Conservation (phyloP, 2,329 filamentous ascomycete genomes). For the Monosporascus sp. region DNA sequence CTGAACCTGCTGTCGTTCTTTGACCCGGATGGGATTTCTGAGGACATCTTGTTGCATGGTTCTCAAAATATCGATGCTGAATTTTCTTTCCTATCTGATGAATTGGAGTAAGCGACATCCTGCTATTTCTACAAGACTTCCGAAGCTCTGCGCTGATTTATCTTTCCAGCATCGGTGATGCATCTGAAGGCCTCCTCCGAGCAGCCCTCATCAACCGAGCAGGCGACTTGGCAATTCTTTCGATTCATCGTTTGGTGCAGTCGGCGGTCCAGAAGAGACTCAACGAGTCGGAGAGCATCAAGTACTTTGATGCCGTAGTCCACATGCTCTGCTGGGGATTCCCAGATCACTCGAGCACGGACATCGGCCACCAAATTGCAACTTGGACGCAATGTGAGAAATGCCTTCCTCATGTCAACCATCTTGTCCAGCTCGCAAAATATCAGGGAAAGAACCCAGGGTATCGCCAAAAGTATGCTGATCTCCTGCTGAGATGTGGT, state of each 20-base stretch:
- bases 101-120: conserved; percentile 21
- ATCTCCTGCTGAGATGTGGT: conserved; percentile 20
- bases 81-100: conserved; percentile 20
- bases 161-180: conserved; percentile 12
- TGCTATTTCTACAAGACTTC: neutral
- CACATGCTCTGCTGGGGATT: conserved; percentile 21
- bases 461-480: conserved; percentile 14
- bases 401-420: conserved; percentile 24
- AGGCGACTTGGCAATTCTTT: conserved; percentile 10
- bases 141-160: neutral
- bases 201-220: conserved; percentile 16
- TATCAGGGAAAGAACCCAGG: conserved; percentile 6
- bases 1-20: conserved; percentile 23
- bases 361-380: conserved; percentile 21
- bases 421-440: conserved; percentile 17
- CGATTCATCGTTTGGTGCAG: conserved; percentile 21
- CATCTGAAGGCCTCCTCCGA: conserved; percentile 14
- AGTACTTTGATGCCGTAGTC: conserved; percentile 18
- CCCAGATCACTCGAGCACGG: conserved; percentile 19
- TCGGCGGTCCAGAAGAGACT: conserved; percentile 11
- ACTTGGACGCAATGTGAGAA: conserved; percentile 23
- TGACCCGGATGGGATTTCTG: conserved; percentile 22
- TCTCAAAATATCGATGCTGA: conserved; percentile 9
- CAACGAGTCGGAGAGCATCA: conserved; percentile 1
- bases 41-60: conserved; percentile 18